Evolutionary conservation across 2,329 filamentous ascomycete species (phyloP).

Genomic region (Clonostachys byssicola): DNA sequence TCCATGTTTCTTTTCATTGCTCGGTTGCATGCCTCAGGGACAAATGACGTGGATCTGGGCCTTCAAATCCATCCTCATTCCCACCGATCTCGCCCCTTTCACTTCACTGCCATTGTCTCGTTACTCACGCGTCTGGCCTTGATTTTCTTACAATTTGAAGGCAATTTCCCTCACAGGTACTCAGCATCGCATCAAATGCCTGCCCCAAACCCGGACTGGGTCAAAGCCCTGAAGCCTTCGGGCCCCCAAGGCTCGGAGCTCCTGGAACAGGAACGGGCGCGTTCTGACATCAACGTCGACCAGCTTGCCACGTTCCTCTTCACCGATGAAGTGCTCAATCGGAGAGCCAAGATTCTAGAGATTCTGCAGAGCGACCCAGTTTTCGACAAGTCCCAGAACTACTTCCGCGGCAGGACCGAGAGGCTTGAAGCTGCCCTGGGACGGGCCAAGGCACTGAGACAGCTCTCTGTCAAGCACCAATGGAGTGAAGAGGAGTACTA

Average conservation of each 20-base stretch:
- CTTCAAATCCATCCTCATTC: no score
- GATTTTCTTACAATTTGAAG: no score
- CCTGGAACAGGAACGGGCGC: slow-evolving; percentile 62
- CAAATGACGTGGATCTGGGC: no score
- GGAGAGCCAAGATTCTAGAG: slow-evolving; percentile 55
- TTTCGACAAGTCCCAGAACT: slow-evolving; percentile 77
- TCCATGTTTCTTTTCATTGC: no score
- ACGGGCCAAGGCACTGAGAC: slow-evolving; percentile 65
- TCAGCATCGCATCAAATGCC: slow-evolving; percentile 1
- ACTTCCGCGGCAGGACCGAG: slow-evolving; percentile 66
- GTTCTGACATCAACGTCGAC: slow-evolving; percentile 63
- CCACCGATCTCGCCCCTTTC: no score
- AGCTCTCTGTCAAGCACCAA: slow-evolving; percentile 62
- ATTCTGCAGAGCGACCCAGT: slow-evolving; percentile 65
- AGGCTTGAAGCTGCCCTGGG: slow-evolving; percentile 67
- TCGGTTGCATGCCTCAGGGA: no score
- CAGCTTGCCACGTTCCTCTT: slow-evolving; percentile 66
- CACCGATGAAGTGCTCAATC: slow-evolving; percentile 58
- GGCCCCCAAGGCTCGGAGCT: slow-evolving; percentile 66
- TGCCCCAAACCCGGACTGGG: slow-evolving; percentile 19
- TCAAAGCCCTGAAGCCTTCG: slow-evolving; percentile 32
- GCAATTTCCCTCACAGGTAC: no score
- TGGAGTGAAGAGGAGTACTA: slow-evolving; percentile 64
- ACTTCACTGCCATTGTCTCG: no score
- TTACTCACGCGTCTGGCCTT: no score